Conservation (phyloP, 108 stramenopile genomes). For the Skeletonema grethae region DNA sequence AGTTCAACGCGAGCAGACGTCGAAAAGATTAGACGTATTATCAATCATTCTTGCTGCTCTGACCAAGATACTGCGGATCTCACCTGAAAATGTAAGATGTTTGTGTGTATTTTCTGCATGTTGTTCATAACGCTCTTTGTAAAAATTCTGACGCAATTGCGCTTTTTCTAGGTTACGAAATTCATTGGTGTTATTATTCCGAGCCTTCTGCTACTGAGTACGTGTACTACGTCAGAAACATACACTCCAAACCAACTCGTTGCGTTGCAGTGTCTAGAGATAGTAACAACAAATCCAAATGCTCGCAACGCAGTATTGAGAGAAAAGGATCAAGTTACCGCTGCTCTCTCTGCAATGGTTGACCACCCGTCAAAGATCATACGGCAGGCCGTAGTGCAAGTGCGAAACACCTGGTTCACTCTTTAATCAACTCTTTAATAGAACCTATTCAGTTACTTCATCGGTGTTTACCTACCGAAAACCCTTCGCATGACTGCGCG, state of each 20-base stretch:
- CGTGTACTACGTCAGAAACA: conserved; percentile 5
- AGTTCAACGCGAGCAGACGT: conserved; percentile 12
- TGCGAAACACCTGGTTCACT: conserved; percentile 43
- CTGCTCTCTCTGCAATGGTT: conserved; percentile 24
- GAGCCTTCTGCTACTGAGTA: conserved; percentile 34
- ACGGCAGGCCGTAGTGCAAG: conserved; percentile 44
- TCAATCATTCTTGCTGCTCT: conserved; percentile 34
- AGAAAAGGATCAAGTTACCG: conserved; percentile 43
- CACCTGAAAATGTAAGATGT: conserved; percentile 39
- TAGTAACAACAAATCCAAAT: conserved; percentile 16
- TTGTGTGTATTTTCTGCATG: not conserved
- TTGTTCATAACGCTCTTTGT: not conserved
- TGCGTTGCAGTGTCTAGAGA: conserved; percentile 46
- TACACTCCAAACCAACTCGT: conserved; percentile 38
- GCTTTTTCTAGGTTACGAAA: conserved; percentile 26
- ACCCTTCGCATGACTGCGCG: conserved; percentile 10
- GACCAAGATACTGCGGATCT: conserved; percentile 28
- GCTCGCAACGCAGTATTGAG: conserved; percentile 33
- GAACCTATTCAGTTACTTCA: not conserved
- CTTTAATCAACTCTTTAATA: not conserved
- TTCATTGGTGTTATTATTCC: conserved; percentile 41
- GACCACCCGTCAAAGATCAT: conserved; percentile 43
- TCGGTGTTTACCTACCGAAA: conserved; percentile 7
- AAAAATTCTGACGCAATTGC: conserved; percentile 8
- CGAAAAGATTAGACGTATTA: conserved; percentile 16